phyloP scores from a whole-genome alignment of 108 stramenopile genomes.

The Discostella pseudostelligera region DNA sequence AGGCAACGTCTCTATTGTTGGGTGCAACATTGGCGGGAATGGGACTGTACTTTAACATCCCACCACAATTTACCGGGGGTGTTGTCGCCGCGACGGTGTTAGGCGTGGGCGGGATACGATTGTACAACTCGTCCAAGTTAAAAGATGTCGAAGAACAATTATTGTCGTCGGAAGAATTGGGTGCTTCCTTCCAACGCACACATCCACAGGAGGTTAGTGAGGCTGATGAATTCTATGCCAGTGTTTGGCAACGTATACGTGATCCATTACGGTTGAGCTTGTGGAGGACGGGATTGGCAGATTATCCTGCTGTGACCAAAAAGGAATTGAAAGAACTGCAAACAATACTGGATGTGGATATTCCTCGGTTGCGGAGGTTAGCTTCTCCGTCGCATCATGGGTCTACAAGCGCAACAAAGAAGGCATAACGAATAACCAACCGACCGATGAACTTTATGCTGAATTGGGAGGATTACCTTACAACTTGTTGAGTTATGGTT shows the following conservation, averaged over 20 bases:
- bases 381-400: conserved; percentile 78
- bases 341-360: conserved; percentile 79
- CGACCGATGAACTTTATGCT: too few species aligned
- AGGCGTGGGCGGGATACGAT: conserved; percentile 71
- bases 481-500: too few species aligned
- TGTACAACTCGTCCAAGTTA: conserved; percentile 72
- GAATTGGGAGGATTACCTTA: too few species aligned
- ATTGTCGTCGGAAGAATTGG: conserved; percentile 58
- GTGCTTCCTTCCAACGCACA: conserved; percentile 68
- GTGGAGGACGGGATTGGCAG: conserved; percentile 54
- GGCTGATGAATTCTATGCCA: conserved; percentile 86
- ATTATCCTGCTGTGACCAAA: conserved; percentile 48
- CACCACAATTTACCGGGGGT: conserved; percentile 57
- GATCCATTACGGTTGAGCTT: conserved; percentile 64
- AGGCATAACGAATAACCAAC: too few species aligned
- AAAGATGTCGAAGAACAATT: conserved; percentile 61
- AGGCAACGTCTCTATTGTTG: conserved; percentile 27
- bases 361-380: conserved; percentile 78
- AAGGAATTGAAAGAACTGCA: conserved; percentile 66
- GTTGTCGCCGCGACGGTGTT: conserved; percentile 67
- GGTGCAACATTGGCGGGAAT: conserved; percentile 45
- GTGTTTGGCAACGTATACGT: conserved; percentile 85
- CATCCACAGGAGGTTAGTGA: conserved; percentile 83
- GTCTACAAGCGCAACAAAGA: conserved; percentile 14
- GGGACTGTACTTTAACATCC: conserved; percentile 39